Conservation (phyloP, 1,284 basidiomycete genomes). For the Leccinum fuscescens region DNA sequence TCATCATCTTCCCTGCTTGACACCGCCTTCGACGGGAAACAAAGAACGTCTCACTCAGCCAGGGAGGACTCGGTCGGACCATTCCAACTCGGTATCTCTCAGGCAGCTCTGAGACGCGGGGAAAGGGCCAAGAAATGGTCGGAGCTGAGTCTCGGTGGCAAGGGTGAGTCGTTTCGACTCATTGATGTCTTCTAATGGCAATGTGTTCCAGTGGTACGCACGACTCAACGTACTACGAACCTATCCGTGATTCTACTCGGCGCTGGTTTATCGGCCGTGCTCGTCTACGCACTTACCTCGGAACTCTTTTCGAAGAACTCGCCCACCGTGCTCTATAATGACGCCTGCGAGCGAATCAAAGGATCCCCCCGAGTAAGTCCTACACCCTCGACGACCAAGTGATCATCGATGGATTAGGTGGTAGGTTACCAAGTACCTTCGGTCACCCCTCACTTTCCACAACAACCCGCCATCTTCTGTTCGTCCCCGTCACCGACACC, state of each 20-base stretch:
- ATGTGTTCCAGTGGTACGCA: conserved; percentile 17
- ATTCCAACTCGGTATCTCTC: conserved; percentile 75
- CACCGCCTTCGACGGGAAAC: conserved; percentile 64
- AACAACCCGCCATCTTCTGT: conserved; percentile 70
- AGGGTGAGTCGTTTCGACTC: conserved; percentile 53
- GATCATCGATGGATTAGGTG: not conserved
- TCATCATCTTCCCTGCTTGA: conserved; percentile 59
- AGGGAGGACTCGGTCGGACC: conserved; percentile 71
- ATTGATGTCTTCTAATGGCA: not conserved
- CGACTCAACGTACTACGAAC: conserved; percentile 79
- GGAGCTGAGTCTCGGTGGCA: conserved; percentile 77
- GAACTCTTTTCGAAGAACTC: conserved; percentile 93
- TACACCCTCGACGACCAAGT: conserved; percentile 10
- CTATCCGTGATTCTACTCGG: conserved; percentile 81
- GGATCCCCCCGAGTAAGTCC: conserved; percentile 62
- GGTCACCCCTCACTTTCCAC: conserved; percentile 66
- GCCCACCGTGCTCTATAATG: conserved; percentile 83
- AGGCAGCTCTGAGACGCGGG: conserved; percentile 50
- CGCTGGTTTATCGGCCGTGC: conserved; percentile 75
- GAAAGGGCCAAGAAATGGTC: conserved; percentile 75
- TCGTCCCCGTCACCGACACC: conserved; percentile 75
- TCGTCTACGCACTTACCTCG: conserved; percentile 83
- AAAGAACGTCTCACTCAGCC: conserved; percentile 34
- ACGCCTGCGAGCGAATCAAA: conserved; percentile 84
- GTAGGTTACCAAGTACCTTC: conserved; percentile 66